Evolutionary conservation across 225 moss, liverwort and hornwort genomes (phyloP).

Genomic region (Rhytidiadelphus loreus): DNA sequence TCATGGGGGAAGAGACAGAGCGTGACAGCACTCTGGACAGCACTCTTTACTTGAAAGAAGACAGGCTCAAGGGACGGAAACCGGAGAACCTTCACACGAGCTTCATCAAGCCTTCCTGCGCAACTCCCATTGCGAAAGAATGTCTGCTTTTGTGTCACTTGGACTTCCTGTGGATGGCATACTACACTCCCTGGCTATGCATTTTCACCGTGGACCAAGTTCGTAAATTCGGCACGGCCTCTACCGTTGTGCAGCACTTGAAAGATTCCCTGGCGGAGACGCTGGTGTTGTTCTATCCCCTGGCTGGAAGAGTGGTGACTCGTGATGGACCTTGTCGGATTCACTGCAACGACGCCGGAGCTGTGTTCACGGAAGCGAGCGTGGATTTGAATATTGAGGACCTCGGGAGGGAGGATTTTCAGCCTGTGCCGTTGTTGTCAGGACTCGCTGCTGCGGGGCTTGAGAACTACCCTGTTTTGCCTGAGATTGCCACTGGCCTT

Average conservation of each 20-base stretch:
- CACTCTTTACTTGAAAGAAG: background rate
- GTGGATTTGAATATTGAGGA: slow-evolving; percentile 8
- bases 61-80: slow-evolving; percentile 8
- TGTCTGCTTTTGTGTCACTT: slow-evolving; percentile 9
- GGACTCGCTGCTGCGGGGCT: slow-evolving; percentile 16
- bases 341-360: slow-evolving; percentile 24
- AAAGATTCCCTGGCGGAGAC: slow-evolving; percentile 13
- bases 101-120: slow-evolving; percentile 12
- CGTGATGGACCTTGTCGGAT: background rate
- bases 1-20: background rate
- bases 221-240: background rate
- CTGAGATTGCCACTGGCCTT: background rate
- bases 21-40: background rate
- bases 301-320: slow-evolving; percentile 16
- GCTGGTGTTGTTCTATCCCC: slow-evolving; percentile 20
- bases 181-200: slow-evolving; percentile 22
- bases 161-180: background rate
- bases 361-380: slow-evolving; percentile 20
- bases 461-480: background rate
- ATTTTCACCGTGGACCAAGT: background rate
- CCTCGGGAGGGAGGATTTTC: slow-evolving; percentile 13
- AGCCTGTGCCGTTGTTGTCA: slow-evolving; percentile 10
- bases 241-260: slow-evolving; percentile 6
- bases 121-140: slow-evolving; percentile 12
- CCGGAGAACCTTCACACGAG: background rate